Evolutionary conservation across 257 asterid species (phyloP), one percentile per base, ranked within the genome.

Genomic region (Nicotiana undulata): DNA sequence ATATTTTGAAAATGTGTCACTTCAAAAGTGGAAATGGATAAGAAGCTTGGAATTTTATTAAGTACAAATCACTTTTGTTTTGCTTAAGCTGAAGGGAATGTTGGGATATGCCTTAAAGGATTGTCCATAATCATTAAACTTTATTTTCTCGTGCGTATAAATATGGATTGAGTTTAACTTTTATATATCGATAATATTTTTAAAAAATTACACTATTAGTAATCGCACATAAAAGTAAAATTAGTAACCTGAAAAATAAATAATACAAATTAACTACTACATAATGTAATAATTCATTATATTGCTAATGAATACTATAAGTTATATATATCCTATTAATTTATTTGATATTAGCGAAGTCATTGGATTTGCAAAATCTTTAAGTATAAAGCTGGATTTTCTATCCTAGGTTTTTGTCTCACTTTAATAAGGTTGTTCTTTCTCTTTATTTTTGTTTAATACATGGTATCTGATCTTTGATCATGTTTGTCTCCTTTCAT

Each of bases 361-460:
- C 79, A 84, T 55, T 82, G 86, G 93, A 88, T 88, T 83, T 81
- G 87, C 80, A 83, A 88, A 86, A 88, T 86, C 93, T 83, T 51
- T 72, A 82, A 75, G 59, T 44, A 82, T 81, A 81, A 55, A 63
- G 68, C 51, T 76, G 79, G 83, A 82, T 77, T 80, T 74, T 82
- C 60, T 58, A 22, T 72, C 60, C 44, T 81, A 32, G 34, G 70
- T 68, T 72, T 59, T 70, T 46, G 63, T 51, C 34, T 70, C 28
- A 52, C 76, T 60, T 55, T 63, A 2, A 12, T 44, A 37, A 83
- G 58, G 20, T 82, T 61, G 32, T 68, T 29, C 51, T 31, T 66
- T 31, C 40, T 81, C 40, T 80, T 24, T 82, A 53, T 58, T 80
- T 18, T 76, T 53, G 59, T 18, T 63, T 81, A 32, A 4, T 53